Base-by-base conservation (phyloP, 129 eudicot genomes). In the Mikania micrantha region DNA sequence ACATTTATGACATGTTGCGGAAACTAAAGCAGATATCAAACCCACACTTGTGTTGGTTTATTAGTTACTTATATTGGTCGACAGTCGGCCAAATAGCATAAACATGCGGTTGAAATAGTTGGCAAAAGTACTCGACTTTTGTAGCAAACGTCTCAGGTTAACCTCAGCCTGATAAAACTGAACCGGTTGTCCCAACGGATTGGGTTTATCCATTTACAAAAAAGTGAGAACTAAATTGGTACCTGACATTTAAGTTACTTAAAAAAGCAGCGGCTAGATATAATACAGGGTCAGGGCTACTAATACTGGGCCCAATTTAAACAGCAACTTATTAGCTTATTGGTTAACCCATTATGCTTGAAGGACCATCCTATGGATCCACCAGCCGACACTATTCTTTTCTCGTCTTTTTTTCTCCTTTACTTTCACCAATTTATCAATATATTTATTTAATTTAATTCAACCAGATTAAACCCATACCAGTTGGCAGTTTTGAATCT, bases 201-300 rank as follows among this genome's bases (percentile, higher is more conserved):
- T 9, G 11, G 28, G 25, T 17, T 48, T 48, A 10, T 19, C 31
- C n/a, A 8, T 3, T 22, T 4, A 54, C 0, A 27, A 25, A 54
- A 54, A 54, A 0, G 36, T 12, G 36, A 25, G 6, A 25, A 4
- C 27, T 27, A 57, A 24, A n/a, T 11, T 4, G 3, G 34, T 39
- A 24, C 27, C 7, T 70, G 4, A 36, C 13, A 9, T 21, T 56
- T 27, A 58, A n/a, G n/a, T 39, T 39, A 16, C 35, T n/a, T 3
- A 73, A 16, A 32, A 32, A 4, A 32, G 36, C 0, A 1, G 78
- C 50, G 62, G 74, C 52, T 58, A 75, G 68, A 52, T 48, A 20
- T n/a, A n/a, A n/a, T n/a, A n/a, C n/a, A n/a, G n/a, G n/a, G n/a
- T 58, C 25, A 36, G 76, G 71, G 60, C 47, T 73, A 64, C 53